Evolutionary conservation across 1,139 yeast genomes (phyloP).

Genomic region (Debaryomyces nepalensis): DNA sequence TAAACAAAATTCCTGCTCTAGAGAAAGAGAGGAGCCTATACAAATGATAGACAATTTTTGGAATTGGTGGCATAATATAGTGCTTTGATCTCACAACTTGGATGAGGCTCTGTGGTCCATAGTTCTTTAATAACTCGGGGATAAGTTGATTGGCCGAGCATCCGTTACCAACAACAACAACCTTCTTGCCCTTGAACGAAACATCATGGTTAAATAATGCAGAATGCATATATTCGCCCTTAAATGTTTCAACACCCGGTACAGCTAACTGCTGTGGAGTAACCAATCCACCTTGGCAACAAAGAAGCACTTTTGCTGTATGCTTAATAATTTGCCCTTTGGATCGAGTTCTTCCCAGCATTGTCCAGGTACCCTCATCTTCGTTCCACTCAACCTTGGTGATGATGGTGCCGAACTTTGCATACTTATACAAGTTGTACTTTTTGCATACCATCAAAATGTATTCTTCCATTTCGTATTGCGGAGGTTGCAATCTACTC

Average conservation of each 20-base stretch:
- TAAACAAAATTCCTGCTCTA: constrained; percentile 31
- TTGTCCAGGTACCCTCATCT: constrained; percentile 39
- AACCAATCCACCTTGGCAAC: constrained; percentile 47
- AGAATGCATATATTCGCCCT: constrained; percentile 53
- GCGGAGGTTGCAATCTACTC: constrained; percentile 53
- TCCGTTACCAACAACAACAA: constrained; percentile 49
- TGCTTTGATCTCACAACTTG: constrained; percentile 46
- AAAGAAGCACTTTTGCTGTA: constrained; percentile 36
- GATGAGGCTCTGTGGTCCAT: constrained; percentile 33
- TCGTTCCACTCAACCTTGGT: constrained; percentile 37
- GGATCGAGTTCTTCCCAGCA: constrained; percentile 37
- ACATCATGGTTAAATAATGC: constrained; percentile 52
- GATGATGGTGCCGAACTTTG: constrained; percentile 36
- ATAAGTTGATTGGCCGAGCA: constrained; percentile 50
- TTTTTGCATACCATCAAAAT: constrained; percentile 43
- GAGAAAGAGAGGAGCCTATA: constrained; percentile 33
- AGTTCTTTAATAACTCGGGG: constrained; percentile 37
- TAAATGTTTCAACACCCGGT: constrained; percentile 45
- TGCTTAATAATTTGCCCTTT: constrained; percentile 36
- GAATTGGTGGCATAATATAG: constrained; percentile 47
- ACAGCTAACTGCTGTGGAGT: constrained; percentile 34
- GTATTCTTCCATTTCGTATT: constrained; percentile 53
- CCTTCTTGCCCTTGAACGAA: constrained; percentile 38
- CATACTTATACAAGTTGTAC: constrained; percentile 35
- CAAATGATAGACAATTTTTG: constrained; percentile 24